Evolutionary conservation across 2,329 filamentous ascomycete genomes (phyloP).

Genomic region (Monilinia aucupariae): DNA sequence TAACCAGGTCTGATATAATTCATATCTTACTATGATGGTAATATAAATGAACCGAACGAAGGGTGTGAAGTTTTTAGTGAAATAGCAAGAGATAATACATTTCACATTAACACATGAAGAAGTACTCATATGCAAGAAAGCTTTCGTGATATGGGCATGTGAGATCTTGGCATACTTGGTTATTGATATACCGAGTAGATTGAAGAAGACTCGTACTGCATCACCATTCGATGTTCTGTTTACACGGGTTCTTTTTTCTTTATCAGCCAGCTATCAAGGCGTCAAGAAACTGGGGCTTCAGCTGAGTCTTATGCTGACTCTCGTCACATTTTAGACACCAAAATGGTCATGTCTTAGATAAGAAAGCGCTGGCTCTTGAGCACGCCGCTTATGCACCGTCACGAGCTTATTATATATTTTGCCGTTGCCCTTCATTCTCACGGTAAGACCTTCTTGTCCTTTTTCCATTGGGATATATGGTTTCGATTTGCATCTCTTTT

Average conservation of each 20-base stretch:
- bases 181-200: no score
- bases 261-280: background rate
- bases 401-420: background rate
- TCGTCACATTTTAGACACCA: background rate
- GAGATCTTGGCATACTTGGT: background rate
- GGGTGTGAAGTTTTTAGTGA: background rate
- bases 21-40: background rate
- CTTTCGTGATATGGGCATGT: background rate
- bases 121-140: background rate
- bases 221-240: background rate
- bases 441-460: no score
- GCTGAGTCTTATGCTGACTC: conserved; percentile 5
- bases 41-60: background rate
- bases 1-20: background rate
- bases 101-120: background rate
- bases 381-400: background rate
- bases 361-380: background rate
- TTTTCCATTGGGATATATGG: no score
- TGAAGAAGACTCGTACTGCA: background rate
- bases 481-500: no score
- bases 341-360: background rate
- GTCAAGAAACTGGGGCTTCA: conserved; percentile 1
- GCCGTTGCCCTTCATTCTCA: background rate
- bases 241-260: background rate
- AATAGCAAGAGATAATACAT: background rate